phyloP scores from a whole-genome alignment of 1,284 basidiomycete species.

The Abortiporus biennis region DNA sequence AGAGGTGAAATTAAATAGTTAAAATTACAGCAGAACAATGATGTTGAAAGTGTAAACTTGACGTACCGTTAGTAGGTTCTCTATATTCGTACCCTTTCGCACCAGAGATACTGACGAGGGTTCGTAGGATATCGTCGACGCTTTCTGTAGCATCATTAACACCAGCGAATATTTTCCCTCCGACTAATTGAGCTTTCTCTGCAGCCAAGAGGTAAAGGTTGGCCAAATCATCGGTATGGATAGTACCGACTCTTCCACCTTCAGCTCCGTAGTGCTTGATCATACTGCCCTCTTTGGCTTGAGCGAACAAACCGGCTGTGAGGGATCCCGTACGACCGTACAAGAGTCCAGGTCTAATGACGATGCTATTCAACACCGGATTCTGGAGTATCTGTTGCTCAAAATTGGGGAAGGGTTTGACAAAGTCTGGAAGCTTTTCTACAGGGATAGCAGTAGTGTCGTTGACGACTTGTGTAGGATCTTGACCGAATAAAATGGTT shows the following conservation, averaged over 20 bases:
- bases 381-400: conserved; percentile 31
- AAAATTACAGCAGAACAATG: too few relatives aligned
- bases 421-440: conserved; percentile 22
- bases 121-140: conserved; percentile 36
- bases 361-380: conserved; percentile 36
- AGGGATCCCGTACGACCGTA: conserved; percentile 42
- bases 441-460: conserved; percentile 28
- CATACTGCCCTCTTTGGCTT: conserved; percentile 29
- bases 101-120: conserved; percentile 35
- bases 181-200: conserved; percentile 33
- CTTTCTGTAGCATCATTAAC: conserved; percentile 39
- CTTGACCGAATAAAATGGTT: conserved; percentile 41
- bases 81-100: conserved; percentile 27
- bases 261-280: conserved; percentile 34
- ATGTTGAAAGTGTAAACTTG: not conserved
- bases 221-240: conserved; percentile 48
- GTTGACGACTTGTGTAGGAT: conserved; percentile 26
- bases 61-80: conserved; percentile 29
- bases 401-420: conserved; percentile 30
- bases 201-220: conserved; percentile 38
- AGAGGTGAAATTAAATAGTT: too few relatives aligned
- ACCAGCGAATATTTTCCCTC: conserved; percentile 40
- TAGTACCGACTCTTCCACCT: conserved; percentile 33
- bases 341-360: conserved; percentile 40
- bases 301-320: conserved; percentile 30